Base-by-base conservation (phyloP, 352 stramenopile species). In the Globisporangium viniferum region DNA sequence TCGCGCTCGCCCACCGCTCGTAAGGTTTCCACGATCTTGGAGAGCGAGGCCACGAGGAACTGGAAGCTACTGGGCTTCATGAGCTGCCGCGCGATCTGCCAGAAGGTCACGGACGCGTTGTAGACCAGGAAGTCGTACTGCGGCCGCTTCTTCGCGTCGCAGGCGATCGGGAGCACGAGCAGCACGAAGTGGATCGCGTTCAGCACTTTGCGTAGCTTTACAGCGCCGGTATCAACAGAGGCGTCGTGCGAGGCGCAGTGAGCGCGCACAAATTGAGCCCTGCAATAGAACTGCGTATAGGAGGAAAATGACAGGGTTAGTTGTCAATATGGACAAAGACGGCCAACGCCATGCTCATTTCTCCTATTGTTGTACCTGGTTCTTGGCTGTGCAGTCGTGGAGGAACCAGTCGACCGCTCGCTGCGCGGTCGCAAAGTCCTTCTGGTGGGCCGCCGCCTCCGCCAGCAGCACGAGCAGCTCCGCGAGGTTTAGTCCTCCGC, bases 101-200 rank as follows among this genome's bases (percentile, higher is more conserved):
- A 97, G 61, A 93, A 95, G 33, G 82, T 80, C 12, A 97, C 81
- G 0, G 87, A 96, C 12, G 88, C 88, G 62, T 98, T 98, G 86
- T 97, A 97, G 60, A 97, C 79, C 18, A 98, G 79, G 66, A 97
- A 97, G 60, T 96, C 82, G 75, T 98, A 97, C 12, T 73, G 69
- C 12, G 84, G 82, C 0, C 88, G 82, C 7, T 88, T 87, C 20
- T 69, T 75, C 1, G 73, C 65, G 24, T 93, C 78, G 2, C 75
- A 81, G 20, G 89, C 89, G 27, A 97, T 82, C 1, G 88, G 79
- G 3, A 97, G 57, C 31, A 93, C 90, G 18, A 83, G 68, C 36
- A 95, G 64, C 15, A 97, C 72, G 59, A 86, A 92, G 35, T 84
- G 78, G 15, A 96, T 80, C 4, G 91, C 91, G 51, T 95, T 81